Conservation (phyloP, 306 rosid genomes). For the Dalbergia cultrata region DNA sequence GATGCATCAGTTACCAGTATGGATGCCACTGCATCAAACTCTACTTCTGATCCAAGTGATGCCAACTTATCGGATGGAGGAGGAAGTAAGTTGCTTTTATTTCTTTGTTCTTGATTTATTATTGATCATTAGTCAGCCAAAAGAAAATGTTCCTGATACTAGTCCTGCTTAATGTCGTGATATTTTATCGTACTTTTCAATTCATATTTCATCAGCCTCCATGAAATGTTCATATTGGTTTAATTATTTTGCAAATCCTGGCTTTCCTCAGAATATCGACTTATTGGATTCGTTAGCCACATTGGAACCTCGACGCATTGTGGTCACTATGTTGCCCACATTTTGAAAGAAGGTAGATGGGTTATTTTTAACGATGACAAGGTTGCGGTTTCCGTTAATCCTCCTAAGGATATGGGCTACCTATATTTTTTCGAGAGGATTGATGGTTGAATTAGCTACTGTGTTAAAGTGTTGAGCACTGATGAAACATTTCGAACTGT, state of each 20-base stretch:
- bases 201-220: neutral
- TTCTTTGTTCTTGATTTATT: neutral
- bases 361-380: conserved; percentile 86
- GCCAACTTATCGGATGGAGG: conserved; percentile 85
- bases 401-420: conserved; percentile 99
- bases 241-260: neutral
- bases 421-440: conserved; percentile 90
- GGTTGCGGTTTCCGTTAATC: conserved; percentile 91
- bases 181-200: neutral
- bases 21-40: conserved; percentile 73
- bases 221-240: neutral
- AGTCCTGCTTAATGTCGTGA: neutral
- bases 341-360: conserved; percentile 94
- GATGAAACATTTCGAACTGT: conserved; percentile 6
- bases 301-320: conserved; percentile 93
- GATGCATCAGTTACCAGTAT: conserved; percentile 69
- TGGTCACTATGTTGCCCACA: conserved; percentile 97
- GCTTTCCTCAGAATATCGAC: conserved; percentile 74
- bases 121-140: neutral
- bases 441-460: conserved; percentile 44
- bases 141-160: neutral
- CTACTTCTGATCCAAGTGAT: conserved; percentile 50
- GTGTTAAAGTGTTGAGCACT: neutral
- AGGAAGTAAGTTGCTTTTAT: conserved; percentile 78
- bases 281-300: conserved; percentile 91